phyloP scores from a whole-genome alignment of 2,329 filamentous ascomycete species.

The Alternaria arbusti region DNA sequence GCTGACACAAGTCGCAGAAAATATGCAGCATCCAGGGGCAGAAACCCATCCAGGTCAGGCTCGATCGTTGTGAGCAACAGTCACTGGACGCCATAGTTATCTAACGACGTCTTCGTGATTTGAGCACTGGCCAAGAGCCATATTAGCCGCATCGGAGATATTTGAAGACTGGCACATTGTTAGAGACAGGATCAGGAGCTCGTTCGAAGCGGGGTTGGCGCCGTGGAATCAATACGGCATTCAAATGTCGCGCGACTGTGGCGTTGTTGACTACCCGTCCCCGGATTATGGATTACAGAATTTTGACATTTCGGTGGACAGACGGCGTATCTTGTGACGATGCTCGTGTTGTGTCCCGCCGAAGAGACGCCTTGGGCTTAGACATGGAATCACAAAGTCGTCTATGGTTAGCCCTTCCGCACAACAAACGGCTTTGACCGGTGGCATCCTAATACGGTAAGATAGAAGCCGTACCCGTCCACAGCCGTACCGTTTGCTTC shows the following conservation, averaged over 20 bases:
- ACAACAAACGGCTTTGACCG: constrained; percentile 31
- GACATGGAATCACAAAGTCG: constrained; percentile 23
- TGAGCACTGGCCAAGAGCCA: constrained; percentile 24
- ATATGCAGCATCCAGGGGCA: constrained; percentile 41
- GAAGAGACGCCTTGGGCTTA: constrained; percentile 20
- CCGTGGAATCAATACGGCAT: constrained; percentile 38
- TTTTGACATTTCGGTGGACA: constrained; percentile 26
- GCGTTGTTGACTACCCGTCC: constrained; percentile 37
- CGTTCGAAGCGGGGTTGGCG: constrained; percentile 19
- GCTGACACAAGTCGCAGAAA: constrained; percentile 44
- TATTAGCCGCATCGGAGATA: constrained; percentile 10
- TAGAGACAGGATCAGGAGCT: constrained; percentile 18
- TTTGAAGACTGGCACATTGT: constrained; percentile 16
- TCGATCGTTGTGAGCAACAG: constrained; percentile 4
- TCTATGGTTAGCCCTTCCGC: constrained; percentile 19
- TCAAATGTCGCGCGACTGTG: constrained; percentile 44
- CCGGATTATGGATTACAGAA: constrained; percentile 26
- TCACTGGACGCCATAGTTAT: constrained; percentile 21
- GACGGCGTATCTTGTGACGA: constrained; percentile 33
- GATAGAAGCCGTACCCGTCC: constrained; percentile 15
- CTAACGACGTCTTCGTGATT: constrained; percentile 21
- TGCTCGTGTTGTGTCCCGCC: constrained; percentile 37
- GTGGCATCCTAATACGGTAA: constrained; percentile 27
- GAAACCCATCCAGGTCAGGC: background rate
- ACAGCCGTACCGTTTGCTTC: constrained; percentile 32